Base-by-base conservation (phyloP, 164 flowering plant species). In the Kingdonia uniflora region DNA sequence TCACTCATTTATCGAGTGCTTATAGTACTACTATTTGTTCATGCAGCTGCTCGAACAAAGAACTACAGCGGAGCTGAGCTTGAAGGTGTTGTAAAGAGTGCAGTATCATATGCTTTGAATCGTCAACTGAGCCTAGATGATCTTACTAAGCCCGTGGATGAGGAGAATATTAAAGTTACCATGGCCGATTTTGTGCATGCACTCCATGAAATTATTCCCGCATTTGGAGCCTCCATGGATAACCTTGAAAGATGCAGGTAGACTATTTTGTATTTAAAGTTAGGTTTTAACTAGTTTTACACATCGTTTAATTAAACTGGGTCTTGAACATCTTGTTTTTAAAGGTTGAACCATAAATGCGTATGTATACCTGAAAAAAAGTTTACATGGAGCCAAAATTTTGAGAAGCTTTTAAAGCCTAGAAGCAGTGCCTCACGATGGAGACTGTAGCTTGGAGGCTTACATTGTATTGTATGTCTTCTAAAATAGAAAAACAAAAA, bases 21-120 rank as follows among this genome's bases (percentile, higher is more conserved):
- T 29, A 3, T 42, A 7, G 26, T 17, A 43, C 6, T 8, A 33
- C 15, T 57, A 35, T 42, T 21, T 60, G 56, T 16, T 60, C 42
- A 21, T 76, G 71, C 82, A 87, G 99, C 99, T 77, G 89, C 95
- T 38, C 80, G 87, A 59, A 88, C 99, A 54, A 92, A 92, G 72
- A 92, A 92, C 59, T 92, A 75, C 51, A 92, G 99, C 72, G 99
- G 99, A 16, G 97, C 99, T 10, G 99, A 92, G 64, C 94, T 92
- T 68, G 99, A 88, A 77, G 99, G 99, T 66, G 95, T 92, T 58
- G 97, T 84, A 8, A 92, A 84, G 80, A 92, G 99, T 82, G 99
- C 99, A 19, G 97, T 84, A 19, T 88, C 99, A 46, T 88, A 49
- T 81, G 99, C 99, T 55, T 68, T 92, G 69, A 88, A 92, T 62